Percentiles rank a stretch among this genome's conserved stretches.
These are phyloP conservation scores for Suaeda aralocaspica DNA, from an alignment of 148 eudicot species.

Conservation along the genomic window DNA sequence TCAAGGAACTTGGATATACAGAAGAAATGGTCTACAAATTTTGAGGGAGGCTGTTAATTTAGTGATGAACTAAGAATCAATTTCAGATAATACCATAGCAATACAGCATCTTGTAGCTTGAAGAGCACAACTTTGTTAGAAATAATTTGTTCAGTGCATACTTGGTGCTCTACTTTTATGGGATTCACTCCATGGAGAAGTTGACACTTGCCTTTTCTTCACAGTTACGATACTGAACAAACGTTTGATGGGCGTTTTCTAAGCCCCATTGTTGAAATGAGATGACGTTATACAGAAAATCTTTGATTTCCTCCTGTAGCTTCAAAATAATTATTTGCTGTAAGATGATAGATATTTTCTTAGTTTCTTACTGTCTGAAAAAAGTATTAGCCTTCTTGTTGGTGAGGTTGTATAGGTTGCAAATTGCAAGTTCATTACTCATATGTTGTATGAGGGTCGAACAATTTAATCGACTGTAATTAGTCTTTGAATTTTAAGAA, in stretches of 20 bases:
- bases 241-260: constrained; percentile 7
- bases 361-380: no score
- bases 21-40: constrained; percentile 93
- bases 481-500: no score
- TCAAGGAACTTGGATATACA: constrained; percentile 84
- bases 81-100: constrained; percentile 9
- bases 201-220: neutral
- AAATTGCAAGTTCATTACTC: no score
- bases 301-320: no score
- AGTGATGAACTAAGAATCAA: neutral
- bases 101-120: constrained; percentile 15
- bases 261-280: constrained; percentile 10
- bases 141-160: constrained; percentile 14
- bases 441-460: no score
- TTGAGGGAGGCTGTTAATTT: constrained; percentile 21
- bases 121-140: constrained; percentile 4
- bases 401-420: no score
- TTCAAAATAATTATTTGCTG: no score
- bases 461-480: no score
- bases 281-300: neutral
- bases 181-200: neutral
- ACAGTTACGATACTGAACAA: constrained; percentile 2
- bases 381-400: no score
- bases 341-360: no score
- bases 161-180: neutral